phyloP scores from a whole-genome alignment of 495 filamentous ascomycete genomes.

The Aspergillus cavernicola region DNA sequence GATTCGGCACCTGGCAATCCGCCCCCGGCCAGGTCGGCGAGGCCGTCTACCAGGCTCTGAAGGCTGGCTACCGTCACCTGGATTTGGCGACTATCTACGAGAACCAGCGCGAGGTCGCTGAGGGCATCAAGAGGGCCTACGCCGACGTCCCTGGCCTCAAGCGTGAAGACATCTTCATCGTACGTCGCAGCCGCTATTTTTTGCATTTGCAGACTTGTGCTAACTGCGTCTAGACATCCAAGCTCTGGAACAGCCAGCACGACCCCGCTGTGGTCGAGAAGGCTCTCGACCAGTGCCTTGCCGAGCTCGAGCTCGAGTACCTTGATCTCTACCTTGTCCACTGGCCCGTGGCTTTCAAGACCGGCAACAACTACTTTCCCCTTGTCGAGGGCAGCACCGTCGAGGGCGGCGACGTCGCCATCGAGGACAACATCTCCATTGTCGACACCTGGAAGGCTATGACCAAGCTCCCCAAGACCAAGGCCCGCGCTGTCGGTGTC shows the following conservation, averaged over 20 bases:
- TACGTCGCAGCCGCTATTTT: slow-evolving; percentile 16
- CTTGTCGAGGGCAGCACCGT: slow-evolving; percentile 31
- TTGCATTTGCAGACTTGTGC: not conserved
- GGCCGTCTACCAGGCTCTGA: slow-evolving; percentile 51
- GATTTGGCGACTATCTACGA: slow-evolving; percentile 49
- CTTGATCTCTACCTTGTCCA: slow-evolving; percentile 52
- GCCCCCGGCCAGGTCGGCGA: slow-evolving; percentile 50
- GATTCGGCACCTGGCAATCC: slow-evolving; percentile 56
- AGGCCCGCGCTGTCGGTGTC: slow-evolving; percentile 48
- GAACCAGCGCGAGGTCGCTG: slow-evolving; percentile 47
- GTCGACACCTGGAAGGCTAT: slow-evolving; percentile 53
- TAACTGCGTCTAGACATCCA: slow-evolving; percentile 36
- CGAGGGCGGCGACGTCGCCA: slow-evolving; percentile 38
- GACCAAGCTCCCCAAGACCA: slow-evolving; percentile 49
- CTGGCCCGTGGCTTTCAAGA: slow-evolving; percentile 48
- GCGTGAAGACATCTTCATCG: slow-evolving; percentile 49
- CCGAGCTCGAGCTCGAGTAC: slow-evolving; percentile 48
- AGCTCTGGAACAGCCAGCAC: slow-evolving; percentile 51
- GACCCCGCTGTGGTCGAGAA: slow-evolving; percentile 43
- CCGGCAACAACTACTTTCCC: slow-evolving; percentile 43
- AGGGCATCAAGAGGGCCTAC: slow-evolving; percentile 45
- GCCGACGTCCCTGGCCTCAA: slow-evolving; percentile 45
- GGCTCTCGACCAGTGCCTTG: slow-evolving; percentile 43
- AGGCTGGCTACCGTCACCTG: slow-evolving; percentile 54
- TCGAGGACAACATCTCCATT: slow-evolving; percentile 47